Percentiles rank a stretch among this genome's conserved stretches.
phyloP scores from a whole-genome alignment of 441 rosid genomes.

The Manihot esculenta region DNA sequence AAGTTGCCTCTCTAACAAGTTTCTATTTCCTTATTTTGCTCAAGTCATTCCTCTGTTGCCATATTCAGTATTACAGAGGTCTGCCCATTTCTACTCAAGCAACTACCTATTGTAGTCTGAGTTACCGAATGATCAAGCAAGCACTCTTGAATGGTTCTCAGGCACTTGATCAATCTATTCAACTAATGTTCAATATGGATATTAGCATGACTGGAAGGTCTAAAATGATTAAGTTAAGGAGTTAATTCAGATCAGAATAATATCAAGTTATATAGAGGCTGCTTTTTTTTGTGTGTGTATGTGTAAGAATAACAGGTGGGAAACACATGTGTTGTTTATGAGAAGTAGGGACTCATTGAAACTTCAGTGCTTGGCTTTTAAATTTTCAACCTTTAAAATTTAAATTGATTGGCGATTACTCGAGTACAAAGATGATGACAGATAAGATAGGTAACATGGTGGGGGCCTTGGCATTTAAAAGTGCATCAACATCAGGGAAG shows the following conservation, averaged over 20 bases:
- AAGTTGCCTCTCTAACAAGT: conserved; percentile 26
- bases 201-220: not conserved
- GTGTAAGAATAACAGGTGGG: not conserved
- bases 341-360: not conserved
- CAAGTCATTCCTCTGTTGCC: not conserved
- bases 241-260: not conserved
- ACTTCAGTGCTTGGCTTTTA: not conserved
- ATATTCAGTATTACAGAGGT: not conserved
- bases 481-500: not conserved
- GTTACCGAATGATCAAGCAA: too few relatives aligned
- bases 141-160: not conserved
- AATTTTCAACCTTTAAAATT: not conserved
- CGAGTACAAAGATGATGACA: not conserved
- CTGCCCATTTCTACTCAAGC: not conserved
- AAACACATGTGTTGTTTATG: not conserved
- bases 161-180: not conserved
- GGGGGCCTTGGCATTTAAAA: not conserved
- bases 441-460: not conserved
- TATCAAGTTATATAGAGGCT: not conserved
- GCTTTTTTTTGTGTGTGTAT: not conserved
- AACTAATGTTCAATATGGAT: not conserved
- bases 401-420: not conserved
- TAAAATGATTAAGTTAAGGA: not conserved
- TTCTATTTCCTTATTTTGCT: not conserved
- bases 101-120: not conserved